Percentiles rank a stretch among this genome's conserved stretches.
Evolutionary conservation across 352 stramenopile genomes (phyloP).

Genomic region (Phytophthora colocasiae): DNA sequence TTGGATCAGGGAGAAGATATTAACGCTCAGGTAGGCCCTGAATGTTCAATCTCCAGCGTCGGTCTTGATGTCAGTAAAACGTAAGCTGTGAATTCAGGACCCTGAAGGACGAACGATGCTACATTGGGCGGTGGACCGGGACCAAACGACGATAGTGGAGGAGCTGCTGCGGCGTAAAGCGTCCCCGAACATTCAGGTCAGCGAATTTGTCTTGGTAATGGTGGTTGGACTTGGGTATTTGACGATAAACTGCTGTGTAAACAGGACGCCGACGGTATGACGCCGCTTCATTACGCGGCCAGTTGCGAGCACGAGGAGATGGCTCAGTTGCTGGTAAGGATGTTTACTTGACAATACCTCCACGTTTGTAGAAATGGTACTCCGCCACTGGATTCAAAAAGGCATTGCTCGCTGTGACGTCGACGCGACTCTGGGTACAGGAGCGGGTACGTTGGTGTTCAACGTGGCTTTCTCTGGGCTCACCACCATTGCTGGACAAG

Average conservation of each 20-base stretch:
- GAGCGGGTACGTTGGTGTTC: neutral
- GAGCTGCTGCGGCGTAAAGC: slow-evolving; percentile 62
- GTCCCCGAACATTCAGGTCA: slow-evolving; percentile 67
- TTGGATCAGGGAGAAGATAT: slow-evolving; percentile 55
- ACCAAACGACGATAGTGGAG: slow-evolving; percentile 58
- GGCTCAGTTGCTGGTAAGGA: slow-evolving; percentile 61
- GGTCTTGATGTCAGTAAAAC: neutral
- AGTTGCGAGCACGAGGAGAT: slow-evolving; percentile 79
- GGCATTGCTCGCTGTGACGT: neutral
- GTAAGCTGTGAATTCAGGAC: slow-evolving; percentile 44
- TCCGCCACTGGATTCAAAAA: too few species aligned
- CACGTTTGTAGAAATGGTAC: slow-evolving; percentile 8
- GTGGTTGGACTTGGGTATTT: slow-evolving; percentile 4
- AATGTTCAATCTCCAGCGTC: too few species aligned
- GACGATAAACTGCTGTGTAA: slow-evolving; percentile 8
- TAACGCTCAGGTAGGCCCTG: slow-evolving; percentile 45
- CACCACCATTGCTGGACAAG: neutral
- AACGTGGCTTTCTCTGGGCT: neutral
- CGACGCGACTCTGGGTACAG: neutral
- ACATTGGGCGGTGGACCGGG: slow-evolving; percentile 81
- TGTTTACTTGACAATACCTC: slow-evolving; percentile 20
- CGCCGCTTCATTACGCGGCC: slow-evolving; percentile 77
- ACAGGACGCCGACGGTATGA: slow-evolving; percentile 83
- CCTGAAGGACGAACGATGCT: slow-evolving; percentile 83
- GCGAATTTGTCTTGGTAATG: neutral